A percentile compares a stretch with the other conserved stretches of the same genome.
Conservation (phyloP, 2,329 filamentous ascomycete genomes). For the Leptographium wingfieldii region DNA sequence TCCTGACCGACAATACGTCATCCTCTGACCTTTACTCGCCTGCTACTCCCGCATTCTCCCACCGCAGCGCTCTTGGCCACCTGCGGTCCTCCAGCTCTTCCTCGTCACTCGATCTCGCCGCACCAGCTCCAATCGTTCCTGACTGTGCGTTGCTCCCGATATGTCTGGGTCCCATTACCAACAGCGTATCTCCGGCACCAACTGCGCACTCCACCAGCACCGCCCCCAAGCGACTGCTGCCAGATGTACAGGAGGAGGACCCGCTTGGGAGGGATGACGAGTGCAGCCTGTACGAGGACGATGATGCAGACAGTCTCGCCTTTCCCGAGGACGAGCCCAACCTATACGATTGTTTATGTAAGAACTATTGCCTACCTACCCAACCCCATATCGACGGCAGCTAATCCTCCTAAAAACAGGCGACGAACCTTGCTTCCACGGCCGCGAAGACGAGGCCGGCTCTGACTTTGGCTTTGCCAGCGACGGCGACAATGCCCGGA, state of each 20-base stretch:
- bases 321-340: slow-evolving; percentile 31
- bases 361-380: slow-evolving; percentile 23
- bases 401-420: slow-evolving; percentile 25
- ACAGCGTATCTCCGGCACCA: background rate
- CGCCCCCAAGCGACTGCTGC: slow-evolving; percentile 53
- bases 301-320: slow-evolving; percentile 37
- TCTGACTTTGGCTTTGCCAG: slow-evolving; percentile 51
- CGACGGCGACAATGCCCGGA: slow-evolving; percentile 43
- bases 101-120: slow-evolving; percentile 57
- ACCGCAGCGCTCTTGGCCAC: slow-evolving; percentile 32
- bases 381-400: too few relatives aligned
- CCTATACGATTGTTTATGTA: slow-evolving; percentile 62
- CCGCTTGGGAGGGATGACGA: slow-evolving; percentile 49
- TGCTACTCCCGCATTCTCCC: slow-evolving; percentile 56
- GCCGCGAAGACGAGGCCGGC: slow-evolving; percentile 20
- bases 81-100: slow-evolving; percentile 54
- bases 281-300: slow-evolving; percentile 17
- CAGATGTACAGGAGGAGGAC: slow-evolving; percentile 82
- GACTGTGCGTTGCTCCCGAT: slow-evolving; percentile 44
- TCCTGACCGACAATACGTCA: slow-evolving; percentile 39
- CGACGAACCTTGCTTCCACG: slow-evolving; percentile 49
- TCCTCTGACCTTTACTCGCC: slow-evolving; percentile 56
- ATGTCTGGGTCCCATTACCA: slow-evolving; percentile 2
- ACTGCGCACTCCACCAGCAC: slow-evolving; percentile 5
- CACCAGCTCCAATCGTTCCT: slow-evolving; percentile 21